These are phyloP conservation scores for Carallia brachiata DNA, from an alignment of 345 rosid species.

Conservation along the genomic window DNA sequence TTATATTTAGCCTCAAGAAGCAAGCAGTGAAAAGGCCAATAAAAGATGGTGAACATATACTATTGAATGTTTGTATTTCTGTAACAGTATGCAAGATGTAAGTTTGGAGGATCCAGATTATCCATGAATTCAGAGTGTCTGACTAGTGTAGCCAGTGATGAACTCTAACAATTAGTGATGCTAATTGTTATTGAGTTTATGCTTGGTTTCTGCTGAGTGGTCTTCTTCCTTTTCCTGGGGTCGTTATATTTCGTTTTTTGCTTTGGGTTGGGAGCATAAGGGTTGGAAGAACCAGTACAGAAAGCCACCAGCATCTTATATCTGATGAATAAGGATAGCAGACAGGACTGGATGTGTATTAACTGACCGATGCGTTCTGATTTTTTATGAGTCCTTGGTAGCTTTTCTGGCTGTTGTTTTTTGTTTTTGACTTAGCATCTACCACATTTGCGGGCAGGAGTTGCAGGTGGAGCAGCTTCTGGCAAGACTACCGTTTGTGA, in stretches of 20 bases:
- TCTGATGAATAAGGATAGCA: not conserved
- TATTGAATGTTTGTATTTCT: no score
- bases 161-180: no score
- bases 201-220: no score
- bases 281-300: not conserved
- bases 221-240: no score
- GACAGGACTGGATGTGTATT: not conserved
- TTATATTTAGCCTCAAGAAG: not conserved
- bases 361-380: not conserved
- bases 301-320: not conserved
- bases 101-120: no score
- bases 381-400: not conserved
- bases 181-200: no score
- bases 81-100: no score
- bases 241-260: not conserved
- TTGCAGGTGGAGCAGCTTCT: slow-evolving; percentile 98
- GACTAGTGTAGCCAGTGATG: no score
- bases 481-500: slow-evolving; percentile 99
- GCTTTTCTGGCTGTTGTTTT: not conserved
- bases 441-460: slow-evolving; percentile 45
- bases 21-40: no score
- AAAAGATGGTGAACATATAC: not conserved
- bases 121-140: no score
- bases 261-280: not conserved
- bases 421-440: not conserved